Conservation (phyloP, 331 rosid species). For the Quercus phellos region DNA sequence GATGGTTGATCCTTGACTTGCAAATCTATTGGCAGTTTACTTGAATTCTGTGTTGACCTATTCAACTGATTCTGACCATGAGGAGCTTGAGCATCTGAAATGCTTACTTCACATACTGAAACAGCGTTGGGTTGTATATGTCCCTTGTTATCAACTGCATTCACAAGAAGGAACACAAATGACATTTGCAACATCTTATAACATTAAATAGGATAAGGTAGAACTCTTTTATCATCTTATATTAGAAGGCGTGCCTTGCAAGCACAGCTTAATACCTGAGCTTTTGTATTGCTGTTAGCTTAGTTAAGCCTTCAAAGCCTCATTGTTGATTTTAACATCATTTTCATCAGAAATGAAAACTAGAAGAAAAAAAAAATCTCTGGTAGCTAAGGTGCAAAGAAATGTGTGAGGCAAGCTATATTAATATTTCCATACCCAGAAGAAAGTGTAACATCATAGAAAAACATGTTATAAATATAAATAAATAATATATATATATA, state of each 20-base stretch:
- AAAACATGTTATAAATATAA: not conserved
- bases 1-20: not conserved
- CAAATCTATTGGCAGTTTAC: not conserved
- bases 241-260: not conserved
- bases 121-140: not conserved
- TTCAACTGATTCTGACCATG: not conserved
- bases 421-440: not conserved
- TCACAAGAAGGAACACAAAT: not conserved
- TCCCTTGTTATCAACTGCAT: slow-evolving; percentile 19
- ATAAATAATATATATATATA: too few species aligned
- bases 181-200: not conserved
- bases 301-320: not conserved
- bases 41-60: not conserved
- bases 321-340: not conserved
- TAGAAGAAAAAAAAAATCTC: not conserved
- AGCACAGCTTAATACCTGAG: not conserved
- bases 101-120: not conserved
- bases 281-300: not conserved
- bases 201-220: not conserved
- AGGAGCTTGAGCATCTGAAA: slow-evolving; percentile 6
- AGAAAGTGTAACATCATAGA: not conserved
- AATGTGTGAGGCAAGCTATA: not conserved
- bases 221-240: not conserved
- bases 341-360: not conserved
- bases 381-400: not conserved